Evolutionary conservation across 331 rosid species (phyloP).

Genomic region (Quercus tomentella): DNA sequence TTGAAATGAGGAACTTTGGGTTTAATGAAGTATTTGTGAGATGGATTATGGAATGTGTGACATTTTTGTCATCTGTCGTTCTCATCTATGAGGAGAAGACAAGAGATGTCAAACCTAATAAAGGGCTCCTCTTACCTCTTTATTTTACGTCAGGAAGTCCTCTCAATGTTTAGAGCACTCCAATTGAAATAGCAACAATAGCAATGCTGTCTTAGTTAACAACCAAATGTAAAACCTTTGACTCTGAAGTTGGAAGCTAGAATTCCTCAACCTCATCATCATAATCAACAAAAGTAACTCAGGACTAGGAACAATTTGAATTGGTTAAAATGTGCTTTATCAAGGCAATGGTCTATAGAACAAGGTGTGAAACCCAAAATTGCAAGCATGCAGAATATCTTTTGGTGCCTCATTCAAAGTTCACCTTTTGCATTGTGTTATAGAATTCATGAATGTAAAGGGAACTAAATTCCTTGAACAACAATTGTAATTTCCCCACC

Average conservation of each 20-base stretch:
- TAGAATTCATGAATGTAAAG: not conserved
- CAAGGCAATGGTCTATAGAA: not conserved
- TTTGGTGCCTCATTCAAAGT: conserved; percentile 15
- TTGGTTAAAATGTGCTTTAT: conserved; percentile 27
- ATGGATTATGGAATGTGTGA: too few species aligned
- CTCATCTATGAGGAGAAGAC: too few species aligned
- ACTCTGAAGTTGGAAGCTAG: conserved; percentile 63
- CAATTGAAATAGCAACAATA: conserved; percentile 36
- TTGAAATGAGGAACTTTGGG: too few species aligned
- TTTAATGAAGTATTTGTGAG: too few species aligned
- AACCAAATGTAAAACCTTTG: conserved; percentile 62
- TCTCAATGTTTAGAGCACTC: conserved; percentile 15
- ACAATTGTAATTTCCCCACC: not conserved
- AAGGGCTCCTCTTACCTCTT: too few species aligned
- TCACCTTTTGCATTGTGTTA: conserved; percentile 10
- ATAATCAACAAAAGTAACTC: conserved; percentile 34
- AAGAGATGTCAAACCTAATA: too few species aligned
- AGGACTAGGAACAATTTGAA: conserved; percentile 49
- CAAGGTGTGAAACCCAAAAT: not conserved
- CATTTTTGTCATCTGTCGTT: too few species aligned
- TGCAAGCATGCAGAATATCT: conserved; percentile 10
- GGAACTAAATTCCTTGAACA: not conserved
- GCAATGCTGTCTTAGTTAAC: conserved; percentile 48
- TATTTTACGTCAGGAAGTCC: too few species aligned
- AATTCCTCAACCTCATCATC: conserved; percentile 60